Conservation (phyloP, 768 basidiomycete genomes). For the Leccinellum luteum region DNA sequence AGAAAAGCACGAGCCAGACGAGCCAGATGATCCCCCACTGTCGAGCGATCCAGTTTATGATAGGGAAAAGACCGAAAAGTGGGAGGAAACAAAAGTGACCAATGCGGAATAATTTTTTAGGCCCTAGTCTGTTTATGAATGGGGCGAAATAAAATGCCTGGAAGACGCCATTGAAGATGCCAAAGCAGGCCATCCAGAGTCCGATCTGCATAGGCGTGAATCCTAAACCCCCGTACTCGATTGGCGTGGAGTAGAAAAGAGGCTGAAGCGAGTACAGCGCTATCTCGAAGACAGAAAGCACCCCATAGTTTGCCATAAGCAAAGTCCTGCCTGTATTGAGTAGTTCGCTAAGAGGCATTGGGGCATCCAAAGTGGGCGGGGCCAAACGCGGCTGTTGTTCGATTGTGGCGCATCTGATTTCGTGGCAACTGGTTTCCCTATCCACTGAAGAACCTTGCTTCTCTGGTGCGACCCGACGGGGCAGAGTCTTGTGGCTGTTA, state of each 20-base stretch:
- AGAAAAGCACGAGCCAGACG: conserved; percentile 28
- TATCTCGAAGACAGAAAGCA: conserved; percentile 37
- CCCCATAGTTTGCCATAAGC: conserved; percentile 37
- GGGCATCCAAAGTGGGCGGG: conserved; percentile 7
- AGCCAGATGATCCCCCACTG: conserved; percentile 20
- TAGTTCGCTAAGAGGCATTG: conserved; percentile 28
- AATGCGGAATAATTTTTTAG: conserved; percentile 30
- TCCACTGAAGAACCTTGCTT: conserved; percentile 12
- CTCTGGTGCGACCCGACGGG: conserved; percentile 5
- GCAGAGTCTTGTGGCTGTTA: conserved; percentile 20
- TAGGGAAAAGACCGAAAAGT: conserved; percentile 32
- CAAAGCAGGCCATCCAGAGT: conserved; percentile 34
- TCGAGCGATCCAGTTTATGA: conserved; percentile 27
- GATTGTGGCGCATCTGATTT: conserved; percentile 15
- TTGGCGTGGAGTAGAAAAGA: conserved; percentile 38
- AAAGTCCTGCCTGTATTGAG: conserved; percentile 28
- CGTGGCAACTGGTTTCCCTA: conserved; percentile 9
- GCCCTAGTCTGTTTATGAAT: conserved; percentile 29
- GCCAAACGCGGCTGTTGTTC: conserved; percentile 6
- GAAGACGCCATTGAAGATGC: conserved; percentile 30
- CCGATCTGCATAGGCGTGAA: conserved; percentile 37
- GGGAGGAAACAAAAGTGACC: conserved; percentile 28
- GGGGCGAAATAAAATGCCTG: conserved; percentile 35
- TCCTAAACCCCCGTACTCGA: conserved; percentile 37
- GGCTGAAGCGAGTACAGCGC: conserved; percentile 35